Conservation (phyloP, 805 yeast species). For the Wickerhamomyces strasburgensis region DNA sequence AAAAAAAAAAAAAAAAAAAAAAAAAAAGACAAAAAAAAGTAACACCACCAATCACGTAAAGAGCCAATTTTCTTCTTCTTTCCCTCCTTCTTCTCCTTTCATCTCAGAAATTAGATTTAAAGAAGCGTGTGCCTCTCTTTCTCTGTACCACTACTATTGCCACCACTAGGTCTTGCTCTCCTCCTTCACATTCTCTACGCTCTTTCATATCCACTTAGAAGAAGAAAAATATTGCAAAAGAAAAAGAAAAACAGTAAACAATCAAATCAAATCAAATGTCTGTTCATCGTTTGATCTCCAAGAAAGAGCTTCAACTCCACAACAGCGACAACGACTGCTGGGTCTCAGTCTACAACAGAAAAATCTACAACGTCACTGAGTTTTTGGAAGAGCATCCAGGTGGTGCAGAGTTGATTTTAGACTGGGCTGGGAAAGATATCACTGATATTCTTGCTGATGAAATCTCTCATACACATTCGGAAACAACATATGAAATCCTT, state of each 20-base stretch:
- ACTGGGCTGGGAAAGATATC: conserved; percentile 79
- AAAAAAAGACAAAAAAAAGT: too few species aligned
- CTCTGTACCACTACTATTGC: too few species aligned
- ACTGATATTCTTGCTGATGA: conserved; percentile 76
- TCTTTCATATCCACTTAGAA: conserved; percentile 5
- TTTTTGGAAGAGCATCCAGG: conserved; percentile 61
- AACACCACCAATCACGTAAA: too few species aligned
- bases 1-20: too few species aligned
- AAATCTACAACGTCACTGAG: conserved; percentile 76
- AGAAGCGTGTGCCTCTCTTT: too few species aligned
- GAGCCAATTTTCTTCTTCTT: too few species aligned
- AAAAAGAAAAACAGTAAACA: neutral
- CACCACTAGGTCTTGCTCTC: too few species aligned
- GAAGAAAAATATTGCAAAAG: neutral
- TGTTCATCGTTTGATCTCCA: conserved; percentile 59
- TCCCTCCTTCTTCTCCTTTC: too few species aligned
- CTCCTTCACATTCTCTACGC: conserved; percentile 6
- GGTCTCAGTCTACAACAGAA: conserved; percentile 77
- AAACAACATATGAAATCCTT: conserved; percentile 79
- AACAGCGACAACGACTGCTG: conserved; percentile 53
- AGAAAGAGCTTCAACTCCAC: conserved; percentile 48
- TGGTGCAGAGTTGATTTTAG: conserved; percentile 76
- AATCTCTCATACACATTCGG: conserved; percentile 72
- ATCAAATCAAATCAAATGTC: conserved; percentile 10
- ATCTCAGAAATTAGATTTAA: too few species aligned